phyloP scores from a whole-genome alignment of 164 flowering plant species.

The Umbilicus rupestris region DNA sequence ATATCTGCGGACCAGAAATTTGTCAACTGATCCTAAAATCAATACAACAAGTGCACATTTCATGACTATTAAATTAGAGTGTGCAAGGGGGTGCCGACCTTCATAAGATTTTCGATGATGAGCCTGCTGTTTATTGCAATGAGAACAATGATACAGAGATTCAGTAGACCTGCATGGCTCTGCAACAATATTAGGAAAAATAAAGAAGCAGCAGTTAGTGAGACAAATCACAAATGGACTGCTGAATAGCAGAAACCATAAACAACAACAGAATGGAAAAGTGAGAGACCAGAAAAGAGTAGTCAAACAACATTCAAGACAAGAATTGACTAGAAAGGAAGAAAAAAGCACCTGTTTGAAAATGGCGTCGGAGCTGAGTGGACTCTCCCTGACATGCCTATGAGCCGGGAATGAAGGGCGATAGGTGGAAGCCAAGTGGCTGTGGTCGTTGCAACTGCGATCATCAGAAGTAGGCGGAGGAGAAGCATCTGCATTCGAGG shows the following conservation, averaged over 20 bases:
- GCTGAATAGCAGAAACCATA: slow-evolving; percentile 8
- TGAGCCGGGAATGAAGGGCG: neutral
- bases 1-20: neutral
- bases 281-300: neutral
- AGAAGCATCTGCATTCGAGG: neutral
- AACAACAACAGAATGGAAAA: neutral
- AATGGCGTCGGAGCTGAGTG: slow-evolving; percentile 83
- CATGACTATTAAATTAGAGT: neutral
- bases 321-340: neutral
- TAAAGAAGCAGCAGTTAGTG: no score
- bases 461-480: neutral
- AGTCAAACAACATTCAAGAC: neutral
- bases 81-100: slow-evolving; percentile 37
- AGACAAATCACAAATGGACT: no score
- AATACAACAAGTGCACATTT: neutral
- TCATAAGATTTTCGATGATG: slow-evolving; percentile 92
- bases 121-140: slow-evolving; percentile 92
- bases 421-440: neutral
- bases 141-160: slow-evolving; percentile 88
- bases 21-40: neutral
- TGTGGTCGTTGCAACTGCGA: neutral
- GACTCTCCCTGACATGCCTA: slow-evolving; percentile 65
- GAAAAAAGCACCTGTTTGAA: slow-evolving; percentile 55
- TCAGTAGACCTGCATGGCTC: slow-evolving; percentile 98
- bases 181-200: slow-evolving; percentile 22